Evolutionary conservation across 108 stramenopile genomes (phyloP), one percentile per base, ranked within the genome.

Genomic region (Craspedostauros australis): DNA sequence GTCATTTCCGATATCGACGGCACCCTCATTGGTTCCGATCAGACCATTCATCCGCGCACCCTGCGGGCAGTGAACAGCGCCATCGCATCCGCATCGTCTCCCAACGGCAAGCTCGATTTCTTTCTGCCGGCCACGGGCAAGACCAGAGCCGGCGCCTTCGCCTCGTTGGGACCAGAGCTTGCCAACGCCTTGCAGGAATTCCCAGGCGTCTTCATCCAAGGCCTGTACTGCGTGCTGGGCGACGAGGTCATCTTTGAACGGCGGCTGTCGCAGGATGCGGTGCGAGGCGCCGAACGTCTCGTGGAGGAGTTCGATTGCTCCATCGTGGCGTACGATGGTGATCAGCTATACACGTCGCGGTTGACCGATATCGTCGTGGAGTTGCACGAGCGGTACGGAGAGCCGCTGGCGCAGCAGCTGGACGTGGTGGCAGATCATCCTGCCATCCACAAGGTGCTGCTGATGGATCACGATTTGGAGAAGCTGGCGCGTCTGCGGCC

Each of bases 121-220:
- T 86, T 91, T 57, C 88, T 95, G 57, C 80, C 82, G 2, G 93
- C 93, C 5, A 95, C 93, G 5, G 93, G 93, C 2, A 95, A 95
- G 51, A 73, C 88, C 19, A 56, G 86, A 20, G 53, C 39, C 30
- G 93, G 93, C 22, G 89, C 88, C 18, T 30, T 80, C 48, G 53
- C 63, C 40, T 80, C 77, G 44, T 56, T 95, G 33, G 54, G 71
- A 22, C 60, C 72, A 8, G 67, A 74, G 19, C 33, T 75, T 14
- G 55, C 50, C 24, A 12, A 20, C 3, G 27, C 68, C 14, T 23
- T 76, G 5, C 20, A 33, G n/a, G 36, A 62, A 39, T 40, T 53
- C 26, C 77, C 77, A 0, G 77, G 71, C 28, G 86, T 86, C 5
- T 86, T 68, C 26, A 68, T 70, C 39, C 93, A 96, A 51, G 95